Base-by-base conservation (phyloP, 192 early-diverging fungal genomes). In the Backusella morwellensis region DNA sequence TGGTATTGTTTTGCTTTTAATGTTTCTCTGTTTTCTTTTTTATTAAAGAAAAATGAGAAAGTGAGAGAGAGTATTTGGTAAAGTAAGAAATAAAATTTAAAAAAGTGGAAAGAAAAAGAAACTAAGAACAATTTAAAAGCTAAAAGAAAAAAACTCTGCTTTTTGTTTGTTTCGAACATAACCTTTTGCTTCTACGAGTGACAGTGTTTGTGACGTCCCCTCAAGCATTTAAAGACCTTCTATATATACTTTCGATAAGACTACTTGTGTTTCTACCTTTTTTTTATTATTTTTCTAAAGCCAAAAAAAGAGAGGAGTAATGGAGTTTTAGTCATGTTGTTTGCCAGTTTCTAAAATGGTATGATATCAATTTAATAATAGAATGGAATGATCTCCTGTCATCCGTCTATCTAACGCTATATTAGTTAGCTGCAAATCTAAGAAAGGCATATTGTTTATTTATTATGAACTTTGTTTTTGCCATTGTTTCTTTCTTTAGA, bases 161-260 rank as follows among this genome's bases (percentile, higher is more conserved):
- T 63, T 63, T 63, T 63, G 56, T 63, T 63, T 63, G 56, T 63
- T 63, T 63, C 56, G 26, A 63, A 29, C 26, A 63, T 63, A 26
- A 14, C 56, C 21, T 29, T 63, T 63, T 63, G 8, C 12, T 63
- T 63, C 56, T 63, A 14, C 26, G 8, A 63, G 56, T 63, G 56
- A 63, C 56, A 63, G 56, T 63, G 56, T 63, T 63, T 63, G 56
- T 63, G 56, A 63, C 56, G 56, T 63, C 56, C 56, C 21, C 23
- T 63, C 56, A 63, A 29, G 56, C 5, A 50, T 50, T 19, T 29
- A 11, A 63, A 26, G 21, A 11, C 56, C 21, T 63, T 63, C 9
- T 63, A 29, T 44, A 29, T 63, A 19, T 63, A 29, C 12, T 29
- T 29, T 29, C 9, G 23, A 63, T 26, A 63, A 3, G 12, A 14